phyloP scores from a whole-genome alignment of 2,329 filamentous ascomycete species.

The Ambrosiella cleistominuta region DNA sequence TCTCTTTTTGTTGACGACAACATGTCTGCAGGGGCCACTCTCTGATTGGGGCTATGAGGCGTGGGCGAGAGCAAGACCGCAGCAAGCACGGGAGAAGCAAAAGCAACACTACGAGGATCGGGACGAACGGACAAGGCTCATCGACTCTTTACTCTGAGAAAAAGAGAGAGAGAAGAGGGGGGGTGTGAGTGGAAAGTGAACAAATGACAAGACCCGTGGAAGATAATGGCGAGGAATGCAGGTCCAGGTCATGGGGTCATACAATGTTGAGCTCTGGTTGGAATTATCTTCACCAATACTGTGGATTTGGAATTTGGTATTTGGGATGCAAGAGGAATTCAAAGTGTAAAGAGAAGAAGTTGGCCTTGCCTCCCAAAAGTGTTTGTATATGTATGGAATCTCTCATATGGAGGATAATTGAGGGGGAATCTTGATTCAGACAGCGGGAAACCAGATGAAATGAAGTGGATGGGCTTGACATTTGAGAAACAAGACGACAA shows the following conservation, averaged over 20 bases:
- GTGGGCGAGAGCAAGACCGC: conserved; percentile 1
- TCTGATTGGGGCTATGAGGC: conserved; percentile 9
- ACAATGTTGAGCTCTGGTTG: neutral
- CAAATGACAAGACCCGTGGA: neutral
- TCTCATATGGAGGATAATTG: no score
- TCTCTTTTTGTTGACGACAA: neutral
- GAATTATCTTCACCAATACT: neutral
- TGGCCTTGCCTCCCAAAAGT: no score
- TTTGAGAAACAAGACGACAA: no score
- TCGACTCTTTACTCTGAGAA: neutral
- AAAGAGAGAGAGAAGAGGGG: conserved; percentile 1
- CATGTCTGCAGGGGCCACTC: conserved; percentile 8
- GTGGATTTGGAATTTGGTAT: no score
- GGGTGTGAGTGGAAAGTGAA: neutral
- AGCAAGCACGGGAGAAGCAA: neutral
- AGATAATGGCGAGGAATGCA: neutral
- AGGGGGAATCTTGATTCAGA: no score
- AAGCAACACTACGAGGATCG: neutral
- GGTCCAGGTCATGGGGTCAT: neutral
- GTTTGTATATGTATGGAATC: no score
- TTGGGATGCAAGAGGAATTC: no score
- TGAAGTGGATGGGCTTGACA: no score
- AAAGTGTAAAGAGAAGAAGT: no score
- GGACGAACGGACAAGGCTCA: neutral
- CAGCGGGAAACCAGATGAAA: no score